phyloP scores from a whole-genome alignment of 257 asterid genomes.

The Oldenlandia corymbosa region DNA sequence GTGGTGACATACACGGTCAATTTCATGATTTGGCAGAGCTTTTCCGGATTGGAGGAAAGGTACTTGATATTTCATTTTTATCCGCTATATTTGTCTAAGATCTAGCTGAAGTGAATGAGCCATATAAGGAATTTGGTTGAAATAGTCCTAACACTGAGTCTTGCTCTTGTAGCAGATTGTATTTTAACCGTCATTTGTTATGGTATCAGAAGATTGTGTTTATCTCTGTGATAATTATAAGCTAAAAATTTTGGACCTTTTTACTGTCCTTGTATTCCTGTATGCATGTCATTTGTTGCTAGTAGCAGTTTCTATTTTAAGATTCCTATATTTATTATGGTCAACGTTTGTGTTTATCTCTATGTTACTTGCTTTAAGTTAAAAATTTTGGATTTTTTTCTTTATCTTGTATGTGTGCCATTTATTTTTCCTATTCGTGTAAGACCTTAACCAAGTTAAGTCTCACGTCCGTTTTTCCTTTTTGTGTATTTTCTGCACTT shows the following conservation, averaged over 20 bases:
- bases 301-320: too few relatives aligned
- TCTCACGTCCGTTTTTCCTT: neutral
- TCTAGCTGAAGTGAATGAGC: constrained; percentile 19
- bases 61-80: constrained; percentile 25
- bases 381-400: neutral
- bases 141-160: constrained; percentile 27
- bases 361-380: too few relatives aligned
- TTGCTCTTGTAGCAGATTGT: constrained; percentile 26
- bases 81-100: constrained; percentile 9
- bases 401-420: neutral
- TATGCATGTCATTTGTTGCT: too few relatives aligned
- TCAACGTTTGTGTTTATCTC: too few relatives aligned
- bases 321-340: too few relatives aligned
- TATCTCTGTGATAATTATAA: too few relatives aligned
- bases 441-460: neutral
- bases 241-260: neutral
- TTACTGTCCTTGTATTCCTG: too few relatives aligned
- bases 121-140: constrained; percentile 15
- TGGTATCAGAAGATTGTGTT: too few relatives aligned
- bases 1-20: constrained; percentile 98
- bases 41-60: constrained; percentile 98
- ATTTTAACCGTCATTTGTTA: neutral
- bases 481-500: neutral
- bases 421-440: neutral
- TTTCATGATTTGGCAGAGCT: constrained; percentile 95